Conservation (phyloP, 441 rosid species). For the Croton setiger region DNA sequence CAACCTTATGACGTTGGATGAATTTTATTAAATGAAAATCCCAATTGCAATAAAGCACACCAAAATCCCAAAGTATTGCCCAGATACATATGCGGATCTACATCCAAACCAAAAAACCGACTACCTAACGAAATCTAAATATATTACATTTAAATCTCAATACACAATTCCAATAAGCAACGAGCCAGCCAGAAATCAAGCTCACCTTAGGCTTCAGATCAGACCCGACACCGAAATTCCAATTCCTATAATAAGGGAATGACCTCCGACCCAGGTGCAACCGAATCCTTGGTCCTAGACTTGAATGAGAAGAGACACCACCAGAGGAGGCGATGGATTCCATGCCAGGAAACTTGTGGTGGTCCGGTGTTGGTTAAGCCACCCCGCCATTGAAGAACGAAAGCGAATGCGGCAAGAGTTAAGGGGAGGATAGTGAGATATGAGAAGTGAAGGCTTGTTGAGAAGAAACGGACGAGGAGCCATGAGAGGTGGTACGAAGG, state of each 20-base stretch:
- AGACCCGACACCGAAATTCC: constrained; percentile 52
- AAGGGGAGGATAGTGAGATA: constrained; percentile 66
- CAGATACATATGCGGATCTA: not conserved
- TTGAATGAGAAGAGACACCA: constrained; percentile 3
- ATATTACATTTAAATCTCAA: not conserved
- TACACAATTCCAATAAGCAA: not conserved
- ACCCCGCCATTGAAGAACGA: constrained; percentile 90
- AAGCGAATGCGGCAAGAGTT: constrained; percentile 68
- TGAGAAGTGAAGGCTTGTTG: constrained; percentile 42
- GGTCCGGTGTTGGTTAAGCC: constrained; percentile 63
- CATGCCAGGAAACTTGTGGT: constrained; percentile 64
- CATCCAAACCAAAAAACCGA: constrained; percentile 1
- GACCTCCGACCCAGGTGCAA: constrained; percentile 56
- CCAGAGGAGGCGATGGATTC: constrained; percentile 4
- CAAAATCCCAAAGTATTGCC: too few relatives aligned
- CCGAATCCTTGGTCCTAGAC: constrained; percentile 21
- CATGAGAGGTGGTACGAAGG: constrained; percentile 36
- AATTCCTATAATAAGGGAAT: constrained; percentile 66
- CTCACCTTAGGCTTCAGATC: constrained; percentile 81
- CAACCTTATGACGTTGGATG: too few relatives aligned
- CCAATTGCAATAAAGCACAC: too few relatives aligned
- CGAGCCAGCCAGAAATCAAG: not conserved
- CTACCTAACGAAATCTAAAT: not conserved
- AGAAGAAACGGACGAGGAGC: constrained; percentile 32
- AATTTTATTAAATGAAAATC: too few relatives aligned